A percentile compares a stretch with the other conserved stretches of the same genome.
Evolutionary conservation across 2,329 filamentous ascomycete genomes (phyloP).

Genomic region (Penicillium sp.): DNA sequence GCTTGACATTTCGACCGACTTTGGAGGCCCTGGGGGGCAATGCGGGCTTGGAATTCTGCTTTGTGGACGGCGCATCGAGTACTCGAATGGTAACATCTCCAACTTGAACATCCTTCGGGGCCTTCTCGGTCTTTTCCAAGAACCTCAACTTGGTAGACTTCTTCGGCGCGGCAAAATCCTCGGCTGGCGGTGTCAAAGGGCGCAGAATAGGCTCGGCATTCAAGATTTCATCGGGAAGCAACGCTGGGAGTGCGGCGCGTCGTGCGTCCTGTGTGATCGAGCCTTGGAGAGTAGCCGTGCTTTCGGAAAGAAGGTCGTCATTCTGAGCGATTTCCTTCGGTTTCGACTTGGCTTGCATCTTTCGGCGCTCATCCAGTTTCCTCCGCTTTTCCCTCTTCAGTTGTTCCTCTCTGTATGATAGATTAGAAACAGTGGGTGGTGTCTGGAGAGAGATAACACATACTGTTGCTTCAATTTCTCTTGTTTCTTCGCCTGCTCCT

Average conservation of each 20-base stretch:
- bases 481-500: conserved; percentile 36
- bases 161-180: conserved; percentile 24
- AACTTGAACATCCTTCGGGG: conserved; percentile 48
- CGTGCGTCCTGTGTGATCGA: conserved; percentile 34
- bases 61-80: conserved; percentile 34
- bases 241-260: conserved; percentile 42
- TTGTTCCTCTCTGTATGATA: conserved; percentile 33
- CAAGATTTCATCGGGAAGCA: conserved; percentile 50
- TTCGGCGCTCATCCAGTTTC: conserved; percentile 38
- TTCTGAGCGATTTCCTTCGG: conserved; percentile 22
- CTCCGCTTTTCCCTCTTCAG: conserved; percentile 38
- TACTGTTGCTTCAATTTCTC: conserved; percentile 37
- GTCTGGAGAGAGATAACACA: conserved; percentile 9
- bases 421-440: conserved; percentile 16
- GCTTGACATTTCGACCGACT: conserved; percentile 33
- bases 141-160: conserved; percentile 47
- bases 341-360: conserved; percentile 37
- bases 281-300: conserved; percentile 39
- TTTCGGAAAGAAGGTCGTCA: conserved; percentile 40
- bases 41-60: conserved; percentile 36
- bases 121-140: conserved; percentile 45
- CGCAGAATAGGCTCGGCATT: conserved; percentile 43
- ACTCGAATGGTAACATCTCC: conserved; percentile 49
- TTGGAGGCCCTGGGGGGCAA: conserved; percentile 46
- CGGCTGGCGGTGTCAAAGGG: conserved; percentile 43